Evolutionary conservation across 148 eudicot species (phyloP).

Genomic region (Heliamphora exappendiculata): DNA sequence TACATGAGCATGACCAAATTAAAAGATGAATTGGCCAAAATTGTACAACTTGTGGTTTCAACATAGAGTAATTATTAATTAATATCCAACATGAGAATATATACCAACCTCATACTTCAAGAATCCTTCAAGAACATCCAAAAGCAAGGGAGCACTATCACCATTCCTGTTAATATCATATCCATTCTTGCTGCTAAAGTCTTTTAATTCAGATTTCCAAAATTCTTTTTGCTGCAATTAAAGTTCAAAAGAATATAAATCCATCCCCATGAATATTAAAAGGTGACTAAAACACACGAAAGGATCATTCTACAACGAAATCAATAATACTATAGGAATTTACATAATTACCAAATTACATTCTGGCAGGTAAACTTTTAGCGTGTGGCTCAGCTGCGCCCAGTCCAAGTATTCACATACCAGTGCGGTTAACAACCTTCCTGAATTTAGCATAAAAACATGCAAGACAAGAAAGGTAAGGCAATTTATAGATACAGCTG

Average conservation of each 20-base stretch:
- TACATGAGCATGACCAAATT: neutral
- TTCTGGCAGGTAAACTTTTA: conserved; percentile 87
- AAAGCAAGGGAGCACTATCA: conserved; percentile 82
- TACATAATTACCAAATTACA: conserved; percentile 68
- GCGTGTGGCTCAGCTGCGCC: conserved; percentile 84
- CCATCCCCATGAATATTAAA: neutral
- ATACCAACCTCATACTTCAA: conserved; percentile 75
- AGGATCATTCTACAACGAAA: neutral
- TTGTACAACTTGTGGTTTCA: neutral
- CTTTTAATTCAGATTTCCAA: conserved; percentile 92
- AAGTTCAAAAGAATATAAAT: neutral
- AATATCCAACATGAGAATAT: neutral
- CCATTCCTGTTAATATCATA: conserved; percentile 81
- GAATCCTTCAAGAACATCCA: conserved; percentile 97
- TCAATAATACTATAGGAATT: neutral
- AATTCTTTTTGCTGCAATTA: conserved; percentile 69
- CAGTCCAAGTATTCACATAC: conserved; percentile 96
- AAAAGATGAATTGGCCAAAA: neutral
- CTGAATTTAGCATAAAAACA: conserved; percentile 35
- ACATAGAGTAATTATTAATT: neutral
- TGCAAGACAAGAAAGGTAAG: neutral
- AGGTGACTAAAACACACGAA: neutral
- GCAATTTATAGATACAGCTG: neutral
- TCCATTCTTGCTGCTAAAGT: conserved; percentile 85
- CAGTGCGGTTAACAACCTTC: conserved; percentile 80